phyloP scores from a whole-genome alignment of 306 rosid genomes.

The Castanea mollissima region DNA sequence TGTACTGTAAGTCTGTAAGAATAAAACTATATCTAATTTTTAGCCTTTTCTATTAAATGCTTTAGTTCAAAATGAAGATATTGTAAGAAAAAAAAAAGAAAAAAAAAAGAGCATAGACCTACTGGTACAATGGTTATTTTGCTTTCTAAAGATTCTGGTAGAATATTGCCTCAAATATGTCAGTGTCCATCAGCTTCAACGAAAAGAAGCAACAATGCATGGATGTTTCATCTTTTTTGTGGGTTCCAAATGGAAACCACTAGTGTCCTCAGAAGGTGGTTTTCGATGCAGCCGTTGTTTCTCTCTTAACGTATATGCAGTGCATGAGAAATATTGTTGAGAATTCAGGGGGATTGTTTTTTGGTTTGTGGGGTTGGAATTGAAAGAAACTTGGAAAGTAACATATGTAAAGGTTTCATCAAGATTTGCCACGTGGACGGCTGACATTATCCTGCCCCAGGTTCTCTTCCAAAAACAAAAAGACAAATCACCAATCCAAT shows the following conservation, averaged over 20 bases:
- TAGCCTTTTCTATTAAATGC: too few relatives aligned
- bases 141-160: neutral
- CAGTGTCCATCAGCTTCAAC: conserved; percentile 15
- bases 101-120: neutral
- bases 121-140: neutral
- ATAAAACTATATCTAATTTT: too few relatives aligned
- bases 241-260: conserved; percentile 29
- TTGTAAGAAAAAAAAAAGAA: neutral
- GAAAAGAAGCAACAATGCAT: neutral
- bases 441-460: neutral
- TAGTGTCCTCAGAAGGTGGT: conserved; percentile 29
- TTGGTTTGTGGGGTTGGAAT: neutral
- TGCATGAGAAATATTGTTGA: conserved; percentile 4
- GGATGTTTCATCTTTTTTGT: conserved; percentile 5
- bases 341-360: too few relatives aligned
- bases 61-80: too few relatives aligned
- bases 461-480: conserved; percentile 50
- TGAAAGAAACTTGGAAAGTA: too few relatives aligned
- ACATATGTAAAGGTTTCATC: neutral
- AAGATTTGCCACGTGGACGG: conserved; percentile 43
- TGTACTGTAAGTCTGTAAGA: too few relatives aligned
- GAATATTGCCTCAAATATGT: neutral
- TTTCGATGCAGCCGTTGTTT: conserved; percentile 49
- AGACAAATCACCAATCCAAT: conserved; percentile 33
- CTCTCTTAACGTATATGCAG: conserved; percentile 25